phyloP scores from a whole-genome alignment of 805 yeast species.

The Candida ulmi region DNA sequence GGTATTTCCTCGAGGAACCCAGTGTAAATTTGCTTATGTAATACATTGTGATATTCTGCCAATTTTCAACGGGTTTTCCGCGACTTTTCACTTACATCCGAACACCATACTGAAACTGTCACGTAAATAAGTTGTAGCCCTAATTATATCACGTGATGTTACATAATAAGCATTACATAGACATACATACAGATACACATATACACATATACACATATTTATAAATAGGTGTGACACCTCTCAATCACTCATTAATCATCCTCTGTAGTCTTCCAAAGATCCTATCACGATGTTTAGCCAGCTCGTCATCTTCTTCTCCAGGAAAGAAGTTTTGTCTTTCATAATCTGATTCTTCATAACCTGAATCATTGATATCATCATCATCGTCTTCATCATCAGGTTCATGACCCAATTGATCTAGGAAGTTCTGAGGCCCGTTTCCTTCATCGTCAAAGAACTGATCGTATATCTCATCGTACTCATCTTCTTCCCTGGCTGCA shows the following conservation, averaged over 20 bases:
- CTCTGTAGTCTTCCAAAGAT: slow-evolving; percentile 53
- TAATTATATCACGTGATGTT: slow-evolving; percentile 1
- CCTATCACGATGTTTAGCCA: slow-evolving; percentile 58
- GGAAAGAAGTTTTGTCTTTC: slow-evolving; percentile 50
- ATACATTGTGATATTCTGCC: background rate
- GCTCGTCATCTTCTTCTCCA: slow-evolving; percentile 49
- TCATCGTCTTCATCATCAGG: slow-evolving; percentile 49
- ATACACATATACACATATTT: background rate
- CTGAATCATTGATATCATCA: slow-evolving; percentile 25
- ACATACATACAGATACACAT: too few relatives aligned
- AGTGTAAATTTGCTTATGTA: background rate
- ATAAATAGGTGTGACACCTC: background rate
- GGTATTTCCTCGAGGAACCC: too few relatives aligned
- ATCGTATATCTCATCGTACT: slow-evolving; percentile 39
- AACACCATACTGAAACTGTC: too few relatives aligned
- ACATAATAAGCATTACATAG: too few relatives aligned
- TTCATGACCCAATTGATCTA: slow-evolving; percentile 30
- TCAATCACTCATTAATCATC: slow-evolving; percentile 40
- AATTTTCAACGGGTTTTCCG: background rate
- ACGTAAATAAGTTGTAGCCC: too few relatives aligned
- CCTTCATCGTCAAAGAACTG: slow-evolving; percentile 79
- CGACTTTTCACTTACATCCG: slow-evolving; percentile 1
- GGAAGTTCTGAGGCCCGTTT: slow-evolving; percentile 28
- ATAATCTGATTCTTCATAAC: too few relatives aligned
- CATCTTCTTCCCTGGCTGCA: slow-evolving; percentile 16